Base-by-base conservation (phyloP, 352 stramenopile genomes). In the Phytophthora pistaciae region DNA sequence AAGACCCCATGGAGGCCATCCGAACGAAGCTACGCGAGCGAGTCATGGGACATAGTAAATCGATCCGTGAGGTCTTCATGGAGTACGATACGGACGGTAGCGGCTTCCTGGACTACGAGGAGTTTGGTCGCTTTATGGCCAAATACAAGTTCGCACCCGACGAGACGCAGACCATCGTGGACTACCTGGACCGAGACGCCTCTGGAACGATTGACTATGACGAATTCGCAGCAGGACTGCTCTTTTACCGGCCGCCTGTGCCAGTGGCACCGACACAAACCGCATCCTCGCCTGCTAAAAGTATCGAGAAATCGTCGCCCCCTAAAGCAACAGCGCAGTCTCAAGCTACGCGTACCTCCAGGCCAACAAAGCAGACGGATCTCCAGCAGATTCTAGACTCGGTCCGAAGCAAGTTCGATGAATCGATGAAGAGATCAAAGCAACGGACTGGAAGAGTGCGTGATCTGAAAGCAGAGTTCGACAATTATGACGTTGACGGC, bases 201-300 rank as follows among this genome's bases (percentile, higher is more conserved):
- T 93, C 84, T 27, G 82, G 85, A 1, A 90, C 84, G 13, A 85
- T 93, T 49, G 85, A 92, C 68, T 93, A 93, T 40, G 80, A 91
- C 53, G 85, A 93, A 54, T 93, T 91, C 60, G 82, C 85, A 0
- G 78, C 78, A 1, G 85, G 85, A 1, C 54, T 93, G n/a, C 68
- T 93, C 2, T 93, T 91, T 42, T 91, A 87, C 46, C 78, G 83
- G 0, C 77, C 85, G 13, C 77, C 78, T 27, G 10, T 74, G 44
- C 52, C 64, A 25, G 31, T 58, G 40, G 52, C 10, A 10, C 20
- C 56, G 11, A 25, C 27, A 4, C 46, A 59, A 25, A 8, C 16
- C 4, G 11, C 60, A 25, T 0, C 44, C 2, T 71, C 53, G 14
- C 25, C 57, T 29, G 27, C 31, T n/a, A 74, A 70, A 54, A 53